Base-by-base conservation (phyloP, 2,329 filamentous ascomycete genomes). In the Pestalotiopsis sp. region DNA sequence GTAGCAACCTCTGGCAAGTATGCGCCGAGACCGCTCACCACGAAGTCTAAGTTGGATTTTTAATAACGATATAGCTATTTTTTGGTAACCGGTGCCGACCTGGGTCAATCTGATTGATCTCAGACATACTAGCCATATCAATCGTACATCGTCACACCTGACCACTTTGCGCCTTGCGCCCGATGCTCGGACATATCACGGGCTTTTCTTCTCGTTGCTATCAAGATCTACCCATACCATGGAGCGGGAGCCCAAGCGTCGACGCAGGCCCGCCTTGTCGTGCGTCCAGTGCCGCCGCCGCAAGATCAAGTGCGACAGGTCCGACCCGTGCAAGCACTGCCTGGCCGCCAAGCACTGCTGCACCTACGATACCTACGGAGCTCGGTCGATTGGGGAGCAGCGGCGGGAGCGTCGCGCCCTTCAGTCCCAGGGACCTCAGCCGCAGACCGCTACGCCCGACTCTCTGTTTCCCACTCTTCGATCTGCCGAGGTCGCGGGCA, bases 301-400 rank as follows among this genome's bases (percentile, higher is more conserved):
- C 49, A 85, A 85, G 72, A 79, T 84, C 74, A 83, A 82, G 66
- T 85, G 83, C 69, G 80, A 84, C 69, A 75, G 82, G 1, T 78
- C 75, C n/a, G 73, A 78, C 20, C 83, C 83, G 4, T 85, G 82
- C 69, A 68, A 71, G 14, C 80, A 79, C 69, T 84, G 81, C 71
- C 73, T 76, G 17, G 73, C 75, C 1, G 74, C 75, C 20, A 77
- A 75, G 58, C 71, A 73, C 59, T 72, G 71, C 4, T 84, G 82
- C 66, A 74, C 69, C 17, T 83, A 74, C 68, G 74, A 73, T 45
- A 36, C 70, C 17, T 72, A 71, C 66, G 41, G 41, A 60, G 66
- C 70, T 62, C 70, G 69, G 6, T 67, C 66, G 4, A 23, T 64
- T 13, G n/a, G 27, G 36, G 61, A 13, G 23, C 61, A 52, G n/a